Evolutionary conservation across 306 rosid genomes (phyloP), one percentile per base, ranked within the genome.

Genomic region (Glycine soja): DNA sequence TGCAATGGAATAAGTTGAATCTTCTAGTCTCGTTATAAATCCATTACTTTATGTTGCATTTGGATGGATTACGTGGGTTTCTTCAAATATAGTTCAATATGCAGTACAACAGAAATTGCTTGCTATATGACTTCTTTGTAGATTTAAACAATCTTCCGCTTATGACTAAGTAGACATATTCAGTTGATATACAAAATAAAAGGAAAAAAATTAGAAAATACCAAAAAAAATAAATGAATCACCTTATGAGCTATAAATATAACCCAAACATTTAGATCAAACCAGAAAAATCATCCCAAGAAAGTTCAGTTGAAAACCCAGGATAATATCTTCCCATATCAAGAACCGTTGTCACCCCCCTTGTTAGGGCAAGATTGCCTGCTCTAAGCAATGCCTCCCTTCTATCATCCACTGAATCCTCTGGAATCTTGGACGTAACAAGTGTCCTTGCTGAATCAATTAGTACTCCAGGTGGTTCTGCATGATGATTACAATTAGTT

Each of bases 231-330:
- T 36, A 68, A 51, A 42, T 4, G 45, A 18, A 59, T 51, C 63
- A 79, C 76, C 48, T 43, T 24, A 66, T 11, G 40, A 54, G 59
- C 75, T n/a, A 76, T 74, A 53, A 50, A 78, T 32, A 64, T 67
- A 75, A 73, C 79, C 71, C 15, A 69, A 61, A 36, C 16, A 50
- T 53, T 59, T 59, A 14, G 34, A 78, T 18, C 38, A 24, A 81
- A 92, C 98, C 97, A 87, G 97, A 81, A 88, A 92, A 94, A 88
- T 94, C 98, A 70, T 88, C 90, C 98, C 98, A 94, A 6, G 97
- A 83, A 65, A 75, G 84, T 72, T 88, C 86, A 5, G 83, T 52
- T 71, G 97, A 80, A 16, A 40, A 64, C 80, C 93, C 97, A 7
- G 97, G 93, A 56, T 71, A 80, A 78, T 88, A 94, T 85, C 98